These are phyloP conservation scores for Suillus occidentalis DNA, from an alignment of 768 basidiomycete species.

Conservation along the genomic window DNA sequence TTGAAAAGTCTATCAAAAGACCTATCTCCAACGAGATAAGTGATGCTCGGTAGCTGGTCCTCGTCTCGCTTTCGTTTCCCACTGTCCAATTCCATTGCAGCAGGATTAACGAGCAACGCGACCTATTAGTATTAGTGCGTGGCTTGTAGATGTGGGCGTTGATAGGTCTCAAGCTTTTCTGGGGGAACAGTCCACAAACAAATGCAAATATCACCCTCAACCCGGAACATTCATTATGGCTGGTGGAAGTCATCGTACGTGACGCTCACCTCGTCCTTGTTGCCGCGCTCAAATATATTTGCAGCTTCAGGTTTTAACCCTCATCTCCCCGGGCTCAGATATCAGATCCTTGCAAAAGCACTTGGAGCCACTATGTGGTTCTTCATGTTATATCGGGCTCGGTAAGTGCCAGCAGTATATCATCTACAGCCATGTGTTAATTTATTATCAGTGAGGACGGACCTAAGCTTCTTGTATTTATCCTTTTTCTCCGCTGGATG, in stretches of 20 bases:
- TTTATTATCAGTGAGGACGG: constrained; percentile 63
- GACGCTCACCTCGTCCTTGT: not conserved
- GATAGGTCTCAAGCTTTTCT: constrained; percentile 5
- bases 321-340: constrained; percentile 75
- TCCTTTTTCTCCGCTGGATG: not conserved
- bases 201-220: constrained; percentile 21
- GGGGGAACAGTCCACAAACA: constrained; percentile 17
- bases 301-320: constrained; percentile 83
- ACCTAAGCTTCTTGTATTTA: constrained; percentile 64
- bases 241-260: constrained; percentile 30
- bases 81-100: constrained; percentile 16
- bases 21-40: constrained; percentile 35
- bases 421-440: not conserved
- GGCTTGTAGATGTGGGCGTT: constrained; percentile 1
- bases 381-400: constrained; percentile 95
- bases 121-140: not conserved
- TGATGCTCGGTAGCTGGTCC: constrained; percentile 30
- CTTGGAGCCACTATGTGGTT: constrained; percentile 97
- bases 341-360: constrained; percentile 79
- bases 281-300: constrained; percentile 6
- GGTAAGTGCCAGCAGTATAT: constrained; percentile 52
- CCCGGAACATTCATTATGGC: constrained; percentile 33
- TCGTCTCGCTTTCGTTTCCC: constrained; percentile 27
- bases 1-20: constrained; percentile 44
- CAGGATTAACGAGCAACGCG: constrained; percentile 11